phyloP scores from a whole-genome alignment of 805 yeast species.

The Lachancea dasiensis region DNA sequence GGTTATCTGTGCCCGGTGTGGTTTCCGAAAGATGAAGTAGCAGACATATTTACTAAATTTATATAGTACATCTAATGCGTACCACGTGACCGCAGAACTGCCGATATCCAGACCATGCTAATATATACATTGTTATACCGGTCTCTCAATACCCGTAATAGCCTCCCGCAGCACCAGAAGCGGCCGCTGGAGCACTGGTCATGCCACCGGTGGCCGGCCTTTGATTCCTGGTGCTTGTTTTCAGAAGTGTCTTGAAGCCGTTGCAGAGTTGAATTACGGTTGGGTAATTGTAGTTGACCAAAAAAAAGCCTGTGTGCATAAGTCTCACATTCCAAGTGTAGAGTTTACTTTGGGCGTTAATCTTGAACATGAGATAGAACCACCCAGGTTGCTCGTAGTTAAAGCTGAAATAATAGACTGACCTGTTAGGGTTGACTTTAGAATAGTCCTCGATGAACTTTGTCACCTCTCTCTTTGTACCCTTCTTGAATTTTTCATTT shows the following conservation, averaged over 20 bases:
- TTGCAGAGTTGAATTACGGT: conserved; percentile 83
- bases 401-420: conserved; percentile 85
- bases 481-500: conserved; percentile 80
- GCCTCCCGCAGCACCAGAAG: conserved; percentile 10
- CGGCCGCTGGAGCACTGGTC: conserved; percentile 6
- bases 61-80: neutral
- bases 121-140: neutral
- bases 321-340: conserved; percentile 87
- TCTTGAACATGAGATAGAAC: conserved; percentile 81
- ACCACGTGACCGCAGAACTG: neutral
- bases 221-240: conserved; percentile 26
- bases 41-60: too few species aligned
- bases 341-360: conserved; percentile 59
- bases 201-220: conserved; percentile 5
- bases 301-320: conserved; percentile 78
- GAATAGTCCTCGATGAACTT: conserved; percentile 86
- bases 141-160: conserved; percentile 12
- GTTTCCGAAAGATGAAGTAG: too few species aligned
- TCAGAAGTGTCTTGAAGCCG: conserved; percentile 76
- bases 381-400: conserved; percentile 94
- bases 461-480: conserved; percentile 70
- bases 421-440: conserved; percentile 82
- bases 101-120: neutral
- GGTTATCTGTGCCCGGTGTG: too few species aligned
- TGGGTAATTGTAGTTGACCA: conserved; percentile 80